Evolutionary conservation across 306 rosid genomes (phyloP), one percentile per base, ranked within the genome.

Genomic region (Vigna radiata): DNA sequence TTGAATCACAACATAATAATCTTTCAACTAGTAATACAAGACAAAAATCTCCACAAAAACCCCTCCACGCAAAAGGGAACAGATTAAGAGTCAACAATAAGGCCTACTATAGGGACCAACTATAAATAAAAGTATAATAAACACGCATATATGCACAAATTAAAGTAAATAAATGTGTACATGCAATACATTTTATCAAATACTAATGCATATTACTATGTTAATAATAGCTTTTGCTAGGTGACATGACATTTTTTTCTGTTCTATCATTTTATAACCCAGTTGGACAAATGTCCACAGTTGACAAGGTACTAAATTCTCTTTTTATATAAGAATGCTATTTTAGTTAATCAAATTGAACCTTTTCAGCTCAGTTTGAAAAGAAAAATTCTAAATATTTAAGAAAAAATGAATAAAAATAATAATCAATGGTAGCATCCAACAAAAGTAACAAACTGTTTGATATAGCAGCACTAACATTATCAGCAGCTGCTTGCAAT

Each of bases 401-500:
- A 61, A 16, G 27, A 9, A 55, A 37, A 72, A 55, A 62, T n/a
- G 31, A 79, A 70, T 58, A 25, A 64, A 79, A 55, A 50, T 37
- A 67, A 29, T 41, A 72, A 21, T 69, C n/a, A 77, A 70, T 37
- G 33, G 19, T 65, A 68, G 43, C 68, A 73, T 68, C 53, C 37
- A 29, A 23, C 15, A 64, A 73, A 29, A 61, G 43, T 31, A 37
- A 48, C 36, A 36, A 77, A 41, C 48, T 59, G 43, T 65, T 56
- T 14, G 41, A 68, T 77, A 48, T 44, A 75, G 41, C 23, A 27
- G 29, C 7, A 39, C 66, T 3, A 80, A 92, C 95, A 95, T 92
- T 92, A 85, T 90, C 96, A 70, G 96, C 89, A 70, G 98, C 97
- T 71, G 98, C 98, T 85, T 94, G 98, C 76, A 94, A 87, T 53